These are phyloP conservation scores for Penicillium silybi DNA, from an alignment of 495 filamentous ascomycete genomes.

Conservation along the genomic window DNA sequence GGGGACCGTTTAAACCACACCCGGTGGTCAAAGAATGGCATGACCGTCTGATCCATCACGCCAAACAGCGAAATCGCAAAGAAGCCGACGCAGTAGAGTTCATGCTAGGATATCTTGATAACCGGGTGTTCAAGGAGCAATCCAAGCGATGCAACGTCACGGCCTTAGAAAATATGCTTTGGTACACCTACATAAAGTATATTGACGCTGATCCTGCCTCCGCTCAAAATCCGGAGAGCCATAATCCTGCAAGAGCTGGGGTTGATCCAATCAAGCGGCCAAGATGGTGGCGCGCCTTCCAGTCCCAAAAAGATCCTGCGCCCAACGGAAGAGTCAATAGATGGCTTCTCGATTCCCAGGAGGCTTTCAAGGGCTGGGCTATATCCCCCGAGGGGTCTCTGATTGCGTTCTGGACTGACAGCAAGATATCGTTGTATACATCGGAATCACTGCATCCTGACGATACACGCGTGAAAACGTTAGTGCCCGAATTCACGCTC, in stretches of 20 bases:
- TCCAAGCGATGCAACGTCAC: neutral
- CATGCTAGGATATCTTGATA: conserved; percentile 1
- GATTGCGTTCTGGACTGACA: conserved; percentile 31
- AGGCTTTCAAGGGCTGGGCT: conserved; percentile 22
- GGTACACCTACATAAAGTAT: conserved; percentile 6
- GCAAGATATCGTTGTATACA: conserved; percentile 25
- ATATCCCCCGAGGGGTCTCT: conserved; percentile 22
- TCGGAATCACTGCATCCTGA: conserved; percentile 14
- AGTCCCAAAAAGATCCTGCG: too few species aligned
- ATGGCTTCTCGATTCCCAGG: neutral
- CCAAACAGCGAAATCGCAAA: conserved; percentile 7
- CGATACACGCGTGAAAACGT: neutral
- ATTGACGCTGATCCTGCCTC: too few species aligned
- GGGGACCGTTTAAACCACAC: conserved; percentile 13
- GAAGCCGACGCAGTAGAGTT: conserved; percentile 18
- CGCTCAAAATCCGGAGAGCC: too few species aligned
- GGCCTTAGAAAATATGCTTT: neutral
- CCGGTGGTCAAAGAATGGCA: conserved; percentile 26
- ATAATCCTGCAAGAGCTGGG: too few species aligned
- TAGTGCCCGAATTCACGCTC: too few species aligned
- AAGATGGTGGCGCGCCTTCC: too few species aligned
- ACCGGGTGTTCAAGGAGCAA: conserved; percentile 3
- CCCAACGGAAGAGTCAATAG: neutral
- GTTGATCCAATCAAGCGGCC: too few species aligned
- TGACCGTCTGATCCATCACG: conserved; percentile 17